phyloP scores from a whole-genome alignment of 306 rosid species.

The Glycyrrhiza uralensis region DNA sequence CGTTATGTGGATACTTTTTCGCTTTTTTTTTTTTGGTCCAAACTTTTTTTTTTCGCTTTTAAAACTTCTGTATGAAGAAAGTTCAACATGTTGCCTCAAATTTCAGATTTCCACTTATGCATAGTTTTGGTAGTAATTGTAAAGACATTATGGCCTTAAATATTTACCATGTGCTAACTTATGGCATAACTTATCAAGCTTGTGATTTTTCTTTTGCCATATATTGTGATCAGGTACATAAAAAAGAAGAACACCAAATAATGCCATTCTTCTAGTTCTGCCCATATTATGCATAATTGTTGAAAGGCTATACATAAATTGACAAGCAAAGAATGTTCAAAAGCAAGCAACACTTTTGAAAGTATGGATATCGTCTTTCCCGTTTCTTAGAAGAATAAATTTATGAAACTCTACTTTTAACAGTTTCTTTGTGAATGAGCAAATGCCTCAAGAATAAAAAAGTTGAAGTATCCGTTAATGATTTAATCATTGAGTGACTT shows the following conservation, averaged over 20 bases:
- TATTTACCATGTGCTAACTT: neutral
- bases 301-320: neutral
- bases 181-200: neutral
- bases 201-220: neutral
- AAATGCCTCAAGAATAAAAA: neutral
- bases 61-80: constrained; percentile 13
- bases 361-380: neutral
- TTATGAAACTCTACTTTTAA: neutral
- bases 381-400: constrained; percentile 22
- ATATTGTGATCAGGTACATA: neutral
- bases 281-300: neutral
- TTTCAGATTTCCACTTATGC: constrained; percentile 18
- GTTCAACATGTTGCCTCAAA: constrained; percentile 26
- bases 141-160: neutral
- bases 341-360: neutral
- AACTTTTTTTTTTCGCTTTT: constrained; percentile 20
- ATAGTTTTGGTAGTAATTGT: constrained; percentile 3
- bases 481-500: constrained; percentile 19
- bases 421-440: neutral
- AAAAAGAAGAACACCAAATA: neutral
- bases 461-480: neutral
- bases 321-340: constrained; percentile 15
- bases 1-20: constrained; percentile 8
- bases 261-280: neutral
- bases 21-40: too few species aligned